Conservation (phyloP, 1,139 yeast species). For the Blastobotrys illinoisensis region DNA sequence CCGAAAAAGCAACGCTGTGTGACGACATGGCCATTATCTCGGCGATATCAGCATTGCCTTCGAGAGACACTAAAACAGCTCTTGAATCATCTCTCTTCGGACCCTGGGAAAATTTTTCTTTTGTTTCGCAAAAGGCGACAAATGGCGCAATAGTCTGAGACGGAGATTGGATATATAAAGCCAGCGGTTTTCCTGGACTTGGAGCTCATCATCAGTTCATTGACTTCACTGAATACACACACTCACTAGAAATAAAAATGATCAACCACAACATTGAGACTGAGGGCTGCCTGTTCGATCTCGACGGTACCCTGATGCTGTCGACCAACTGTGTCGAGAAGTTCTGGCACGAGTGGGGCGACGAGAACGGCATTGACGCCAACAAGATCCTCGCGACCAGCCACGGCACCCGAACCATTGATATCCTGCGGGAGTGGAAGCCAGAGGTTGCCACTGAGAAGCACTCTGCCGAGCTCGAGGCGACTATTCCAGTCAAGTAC, state of each 20-base stretch:
- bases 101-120: background rate
- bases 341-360: constrained; percentile 72
- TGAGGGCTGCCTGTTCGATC: constrained; percentile 55
- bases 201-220: background rate
- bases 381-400: constrained; percentile 66
- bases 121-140: background rate
- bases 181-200: background rate
- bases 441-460: constrained; percentile 67
- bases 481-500: constrained; percentile 63
- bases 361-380: constrained; percentile 65
- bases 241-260: background rate
- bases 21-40: background rate
- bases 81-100: background rate
- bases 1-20: background rate
- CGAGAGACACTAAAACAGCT: background rate
- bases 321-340: constrained; percentile 79
- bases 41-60: background rate
- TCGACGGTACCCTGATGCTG: constrained; percentile 80
- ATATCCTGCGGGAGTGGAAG: constrained; percentile 67
- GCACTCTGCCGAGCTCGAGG: constrained; percentile 65
- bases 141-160: background rate
- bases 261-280: constrained; percentile 18
- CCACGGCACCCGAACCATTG: constrained; percentile 81
- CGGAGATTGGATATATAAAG: background rate
- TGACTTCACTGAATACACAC: background rate